Evolutionary conservation across 305 asterid species (phyloP).

Genomic region (Fraxinus nigra): DNA sequence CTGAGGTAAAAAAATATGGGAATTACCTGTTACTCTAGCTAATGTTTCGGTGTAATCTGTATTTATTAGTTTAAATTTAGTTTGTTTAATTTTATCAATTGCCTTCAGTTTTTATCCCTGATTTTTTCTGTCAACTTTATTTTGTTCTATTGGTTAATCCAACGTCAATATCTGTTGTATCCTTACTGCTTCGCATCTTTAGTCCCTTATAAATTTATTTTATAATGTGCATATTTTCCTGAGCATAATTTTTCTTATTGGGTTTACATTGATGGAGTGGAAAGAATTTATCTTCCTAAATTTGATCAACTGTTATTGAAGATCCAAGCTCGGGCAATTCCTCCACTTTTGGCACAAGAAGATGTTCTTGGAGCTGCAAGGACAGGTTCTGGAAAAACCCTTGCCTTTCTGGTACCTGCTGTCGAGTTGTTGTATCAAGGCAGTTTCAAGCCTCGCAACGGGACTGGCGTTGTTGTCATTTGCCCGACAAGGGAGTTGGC

Average conservation of each 20-base stretch:
- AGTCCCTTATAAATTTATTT: not conserved
- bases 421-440: conserved; percentile 64
- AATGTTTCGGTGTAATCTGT: not conserved
- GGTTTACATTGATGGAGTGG: not conserved
- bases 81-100: not conserved
- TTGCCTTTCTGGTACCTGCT: conserved; percentile 84
- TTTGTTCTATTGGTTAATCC: not conserved
- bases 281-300: not conserved
- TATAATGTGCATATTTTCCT: not conserved
- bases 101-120: not conserved
- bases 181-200: not conserved
- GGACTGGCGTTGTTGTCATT: conserved; percentile 83
- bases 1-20: conserved; percentile 54
- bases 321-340: conserved; percentile 90
- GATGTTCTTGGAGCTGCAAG: conserved; percentile 98
- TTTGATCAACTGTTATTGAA: conserved; percentile 25
- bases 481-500: conserved; percentile 99
- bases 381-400: conserved; percentile 97
- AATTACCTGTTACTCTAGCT: not conserved
- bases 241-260: not conserved
- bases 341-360: conserved; percentile 78
- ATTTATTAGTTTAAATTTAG: not conserved
- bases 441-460: conserved; percentile 70
- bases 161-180: not conserved
- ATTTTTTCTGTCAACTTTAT: not conserved